Percentiles rank a stretch among this genome's conserved stretches.
phyloP scores from a whole-genome alignment of 116 monocot genomes.

The Posidonia oceanica region DNA sequence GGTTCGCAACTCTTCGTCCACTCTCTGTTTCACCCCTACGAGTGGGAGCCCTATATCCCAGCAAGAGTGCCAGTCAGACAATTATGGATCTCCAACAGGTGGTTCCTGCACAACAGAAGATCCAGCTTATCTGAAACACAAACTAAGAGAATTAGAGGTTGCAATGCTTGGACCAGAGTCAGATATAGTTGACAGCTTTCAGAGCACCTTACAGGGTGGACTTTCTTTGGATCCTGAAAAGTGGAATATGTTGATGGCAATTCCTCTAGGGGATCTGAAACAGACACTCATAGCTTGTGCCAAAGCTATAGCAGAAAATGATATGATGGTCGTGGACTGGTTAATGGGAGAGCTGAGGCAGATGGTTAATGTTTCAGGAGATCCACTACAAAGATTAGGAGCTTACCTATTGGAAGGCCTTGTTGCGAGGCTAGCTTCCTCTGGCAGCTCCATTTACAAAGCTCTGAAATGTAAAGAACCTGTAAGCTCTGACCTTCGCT shows the following conservation, averaged over 20 bases:
- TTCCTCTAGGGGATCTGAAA: conserved; percentile 55
- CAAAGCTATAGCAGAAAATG: conserved; percentile 47
- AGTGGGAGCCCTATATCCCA: conserved; percentile 46
- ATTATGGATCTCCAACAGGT: conserved; percentile 46
- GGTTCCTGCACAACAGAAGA: conserved; percentile 62
- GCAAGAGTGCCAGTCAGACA: conserved; percentile 47
- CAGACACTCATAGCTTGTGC: conserved; percentile 59
- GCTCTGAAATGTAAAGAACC: conserved; percentile 82
- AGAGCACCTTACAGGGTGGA: conserved; percentile 11
- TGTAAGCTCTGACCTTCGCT: conserved; percentile 60
- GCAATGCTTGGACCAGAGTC: conserved; percentile 64
- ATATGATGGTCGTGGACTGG: conserved; percentile 23
- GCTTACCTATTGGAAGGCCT: conserved; percentile 87
- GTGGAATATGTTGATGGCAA: conserved; percentile 31
- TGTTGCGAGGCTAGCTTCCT: conserved; percentile 54
- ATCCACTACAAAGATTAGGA: conserved; percentile 66
- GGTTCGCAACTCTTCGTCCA: conserved; percentile 27
- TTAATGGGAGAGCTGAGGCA: conserved; percentile 41
- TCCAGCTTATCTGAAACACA: conserved; percentile 36
- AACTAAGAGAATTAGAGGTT: conserved; percentile 61
- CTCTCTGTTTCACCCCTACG: conserved; percentile 26
- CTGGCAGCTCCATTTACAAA: conserved; percentile 87
- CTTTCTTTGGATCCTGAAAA: conserved; percentile 18
- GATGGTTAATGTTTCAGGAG: conserved; percentile 87
- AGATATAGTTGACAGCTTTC: conserved; percentile 28